Base-by-base conservation (phyloP, 2,329 filamentous ascomycete species). In the Ramichloridium luteum region DNA sequence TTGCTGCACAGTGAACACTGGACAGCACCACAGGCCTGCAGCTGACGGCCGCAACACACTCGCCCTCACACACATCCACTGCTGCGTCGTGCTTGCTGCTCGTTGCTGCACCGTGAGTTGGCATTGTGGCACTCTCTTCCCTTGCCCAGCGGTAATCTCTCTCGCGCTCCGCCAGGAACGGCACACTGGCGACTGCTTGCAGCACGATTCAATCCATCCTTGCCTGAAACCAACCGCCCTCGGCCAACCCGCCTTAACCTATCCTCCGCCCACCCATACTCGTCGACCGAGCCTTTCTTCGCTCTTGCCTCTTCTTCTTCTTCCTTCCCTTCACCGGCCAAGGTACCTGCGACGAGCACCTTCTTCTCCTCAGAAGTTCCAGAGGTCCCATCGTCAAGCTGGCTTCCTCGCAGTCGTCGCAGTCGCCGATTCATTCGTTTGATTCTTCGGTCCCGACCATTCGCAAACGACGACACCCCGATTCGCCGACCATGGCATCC, bases 381-480 rank as follows among this genome's bases (percentile, higher is more conserved):
- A 23, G 39, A 42, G 45, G 45, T 42, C 35, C 46, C 38, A 36
- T 25, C 30, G 36, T 39, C 31, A 30, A 30, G 38, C 33, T 32
- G 40, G 41, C 35, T 41, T 47, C 38, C 39, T 40, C 37, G 37
- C n/a, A n/a, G n/a, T n/a, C n/a, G n/a, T n/a, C n/a, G n/a, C n/a
- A n/a, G n/a, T n/a, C n/a, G n/a, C 41, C 45, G 45, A 48, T 43
- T 42, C 46, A 46, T 48, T 49, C 44, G 38, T 45, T 49, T 49
- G 44, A 41, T 47, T 40, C 36, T 39, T 45, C 46, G 41, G 46
- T 49, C 45, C 25, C 41, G 43, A 40, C 16, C 39, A 39, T 38
- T 31, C 38, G 37, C 39, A 44, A 45, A 46, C 44, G 40, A 47
- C 46, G 34, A 30, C 45, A 37, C 37, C 35, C 35, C 32, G 29